Percentiles rank a stretch among this genome's conserved stretches.
These are phyloP conservation scores for Pezicula rhizophila DNA, from an alignment of 2,329 filamentous ascomycete genomes.

Conservation along the genomic window DNA sequence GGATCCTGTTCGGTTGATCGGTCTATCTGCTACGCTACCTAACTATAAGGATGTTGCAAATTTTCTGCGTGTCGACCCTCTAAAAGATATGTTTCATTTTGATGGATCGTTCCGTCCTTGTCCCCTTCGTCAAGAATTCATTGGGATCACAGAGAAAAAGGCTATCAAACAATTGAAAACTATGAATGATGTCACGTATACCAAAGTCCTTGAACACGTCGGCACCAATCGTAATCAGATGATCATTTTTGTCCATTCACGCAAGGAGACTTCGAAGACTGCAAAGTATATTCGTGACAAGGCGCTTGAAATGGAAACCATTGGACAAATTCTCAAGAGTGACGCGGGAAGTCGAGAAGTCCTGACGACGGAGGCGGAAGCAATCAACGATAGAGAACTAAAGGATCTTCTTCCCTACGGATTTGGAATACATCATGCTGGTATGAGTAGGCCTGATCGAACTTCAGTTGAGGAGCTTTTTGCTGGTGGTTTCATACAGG, in stretches of 20 bases:
- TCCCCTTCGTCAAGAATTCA: conserved; percentile 91
- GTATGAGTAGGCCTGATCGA: conserved; percentile 92
- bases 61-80: conserved; percentile 82
- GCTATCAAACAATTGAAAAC: conserved; percentile 98
- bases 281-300: conserved; percentile 95
- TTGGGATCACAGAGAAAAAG: conserved; percentile 95
- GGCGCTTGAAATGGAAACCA: conserved; percentile 93
- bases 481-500: conserved; percentile 82
- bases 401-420: conserved; percentile 95
- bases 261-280: conserved; percentile 97
- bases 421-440: conserved; percentile 96
- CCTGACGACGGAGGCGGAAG: conserved; percentile 74
- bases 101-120: conserved; percentile 92
- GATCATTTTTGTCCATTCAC: conserved; percentile 97
- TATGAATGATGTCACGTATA: conserved; percentile 99
- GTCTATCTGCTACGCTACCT: conserved; percentile 88
- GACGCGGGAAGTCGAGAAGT: conserved; percentile 90
- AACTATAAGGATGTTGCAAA: conserved; percentile 96
- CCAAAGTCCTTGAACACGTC: conserved; percentile 93
- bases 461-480: conserved; percentile 94
- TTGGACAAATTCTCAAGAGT: conserved; percentile 87
- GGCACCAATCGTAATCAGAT: conserved; percentile 92
- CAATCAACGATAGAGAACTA: conserved; percentile 77
- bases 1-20: conserved; percentile 84
- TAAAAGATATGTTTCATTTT: conserved; percentile 90